Percentiles rank a stretch among this genome's conserved stretches.
phyloP scores from a whole-genome alignment of 129 eudicot genomes.

The Flaveria bidentis region DNA sequence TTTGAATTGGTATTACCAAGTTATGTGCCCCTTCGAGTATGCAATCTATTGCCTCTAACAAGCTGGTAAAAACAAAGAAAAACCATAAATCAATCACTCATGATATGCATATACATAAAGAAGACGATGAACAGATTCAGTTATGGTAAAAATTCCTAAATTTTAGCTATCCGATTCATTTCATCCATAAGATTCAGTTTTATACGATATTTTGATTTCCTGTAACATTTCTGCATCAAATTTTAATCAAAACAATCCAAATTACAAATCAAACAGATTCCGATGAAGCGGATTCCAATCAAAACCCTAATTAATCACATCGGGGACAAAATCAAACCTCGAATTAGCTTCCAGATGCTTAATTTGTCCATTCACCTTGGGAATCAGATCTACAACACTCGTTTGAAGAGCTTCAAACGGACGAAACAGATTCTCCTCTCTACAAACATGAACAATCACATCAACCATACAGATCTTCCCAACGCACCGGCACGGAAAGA shows the following conservation, averaged over 20 bases:
- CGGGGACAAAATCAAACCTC: conserved; percentile 44
- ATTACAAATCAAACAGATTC: conserved; percentile 1
- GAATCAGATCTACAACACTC: conserved; percentile 49
- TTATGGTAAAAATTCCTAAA: too few species aligned
- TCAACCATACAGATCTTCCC: conserved; percentile 77
- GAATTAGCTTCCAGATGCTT: conserved; percentile 67
- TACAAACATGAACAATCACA: conserved; percentile 58
- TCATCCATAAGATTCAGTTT: neutral
- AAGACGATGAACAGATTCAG: neutral
- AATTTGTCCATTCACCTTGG: conserved; percentile 35
- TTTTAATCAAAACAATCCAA: neutral
- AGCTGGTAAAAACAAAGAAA: conserved; percentile 38
- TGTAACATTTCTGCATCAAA: neutral
- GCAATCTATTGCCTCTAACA: conserved; percentile 70
- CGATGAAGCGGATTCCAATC: neutral
- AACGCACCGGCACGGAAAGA: conserved; percentile 41
- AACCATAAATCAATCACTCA: neutral
- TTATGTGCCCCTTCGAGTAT: conserved; percentile 84
- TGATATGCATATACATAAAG: neutral
- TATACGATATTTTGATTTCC: neutral
- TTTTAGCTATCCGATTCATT: too few species aligned
- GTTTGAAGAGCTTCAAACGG: conserved; percentile 59
- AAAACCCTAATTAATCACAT: neutral
- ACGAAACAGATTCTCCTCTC: conserved; percentile 44
- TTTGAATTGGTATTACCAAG: conserved; percentile 66